These are phyloP conservation scores for Pulveroboletus sp. DNA, from an alignment of 768 basidiomycete species.

Conservation along the genomic window DNA sequence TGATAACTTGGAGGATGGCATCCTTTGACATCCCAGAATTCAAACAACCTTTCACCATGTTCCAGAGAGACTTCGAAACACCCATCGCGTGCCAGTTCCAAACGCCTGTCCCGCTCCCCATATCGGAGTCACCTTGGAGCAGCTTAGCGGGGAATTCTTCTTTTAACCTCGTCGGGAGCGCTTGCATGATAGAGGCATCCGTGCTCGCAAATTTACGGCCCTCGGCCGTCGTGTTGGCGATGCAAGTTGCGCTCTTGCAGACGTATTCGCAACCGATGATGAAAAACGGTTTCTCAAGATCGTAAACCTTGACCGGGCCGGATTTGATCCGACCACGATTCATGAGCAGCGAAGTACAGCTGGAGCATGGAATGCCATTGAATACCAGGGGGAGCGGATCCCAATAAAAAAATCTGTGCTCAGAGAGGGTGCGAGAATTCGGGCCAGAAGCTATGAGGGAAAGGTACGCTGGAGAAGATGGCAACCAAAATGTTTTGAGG, in stretches of 20 bases:
- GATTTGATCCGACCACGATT: conserved; percentile 71
- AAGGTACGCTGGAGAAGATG: conserved; percentile 73
- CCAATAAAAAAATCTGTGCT: conserved; percentile 83
- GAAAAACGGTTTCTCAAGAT: conserved; percentile 76
- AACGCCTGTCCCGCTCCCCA: conserved; percentile 53
- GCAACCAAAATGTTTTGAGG: conserved; percentile 82
- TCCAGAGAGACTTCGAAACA: conserved; percentile 68
- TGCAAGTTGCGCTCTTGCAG: conserved; percentile 52
- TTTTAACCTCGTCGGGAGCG: conserved; percentile 61
- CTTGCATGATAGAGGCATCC: conserved; percentile 65
- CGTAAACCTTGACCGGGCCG: conserved; percentile 76
- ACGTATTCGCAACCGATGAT: conserved; percentile 81
- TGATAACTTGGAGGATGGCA: conserved; percentile 54
- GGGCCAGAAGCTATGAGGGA: conserved; percentile 69
- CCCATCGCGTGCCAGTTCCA: conserved; percentile 81
- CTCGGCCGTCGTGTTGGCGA: conserved; percentile 40
- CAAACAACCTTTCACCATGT: conserved; percentile 61
- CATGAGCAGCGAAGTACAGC: conserved; percentile 52
- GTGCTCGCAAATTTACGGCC: conserved; percentile 69
- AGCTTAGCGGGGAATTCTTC: conserved; percentile 73
- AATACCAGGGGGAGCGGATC: conserved; percentile 80
- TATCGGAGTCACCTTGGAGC: conserved; percentile 52
- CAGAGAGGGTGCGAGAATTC: conserved; percentile 62
- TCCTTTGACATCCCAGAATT: conserved; percentile 58
- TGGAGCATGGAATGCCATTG: conserved; percentile 75